These are phyloP conservation scores for Lagenaria siceraria DNA, from an alignment of 306 rosid species.

Conservation along the genomic window DNA sequence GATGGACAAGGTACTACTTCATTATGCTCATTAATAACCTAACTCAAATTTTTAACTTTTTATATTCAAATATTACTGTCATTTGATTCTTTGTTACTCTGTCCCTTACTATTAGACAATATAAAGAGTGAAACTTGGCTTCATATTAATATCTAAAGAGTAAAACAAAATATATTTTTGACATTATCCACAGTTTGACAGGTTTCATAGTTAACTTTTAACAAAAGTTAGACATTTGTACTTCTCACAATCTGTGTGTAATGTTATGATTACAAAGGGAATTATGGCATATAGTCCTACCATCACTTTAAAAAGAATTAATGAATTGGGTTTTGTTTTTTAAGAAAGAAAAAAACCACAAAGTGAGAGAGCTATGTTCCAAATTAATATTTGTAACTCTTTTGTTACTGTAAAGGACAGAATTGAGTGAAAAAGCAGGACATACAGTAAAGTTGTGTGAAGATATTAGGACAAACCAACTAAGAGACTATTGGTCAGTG, in stretches of 20 bases:
- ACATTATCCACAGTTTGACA: not conserved
- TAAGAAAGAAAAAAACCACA: not conserved
- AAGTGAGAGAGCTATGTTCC: not conserved
- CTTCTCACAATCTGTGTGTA: not conserved
- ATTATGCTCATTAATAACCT: not conserved
- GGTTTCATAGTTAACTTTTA: not conserved
- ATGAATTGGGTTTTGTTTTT: not conserved
- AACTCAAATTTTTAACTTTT: not conserved
- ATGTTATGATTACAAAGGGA: not conserved
- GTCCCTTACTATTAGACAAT: not conserved
- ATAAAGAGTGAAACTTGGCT: not conserved
- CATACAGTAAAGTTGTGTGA: not conserved
- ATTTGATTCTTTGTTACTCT: not conserved
- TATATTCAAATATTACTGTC: not conserved
- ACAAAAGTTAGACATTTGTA: not conserved
- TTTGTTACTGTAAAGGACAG: not conserved
- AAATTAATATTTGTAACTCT: not conserved
- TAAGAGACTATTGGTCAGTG: constrained; percentile 34
- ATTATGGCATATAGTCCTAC: not conserved
- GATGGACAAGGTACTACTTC: not conserved
- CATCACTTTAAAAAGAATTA: not conserved
- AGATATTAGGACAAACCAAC: constrained; percentile 24
- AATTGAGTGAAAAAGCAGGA: not conserved
- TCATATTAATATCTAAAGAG: not conserved
- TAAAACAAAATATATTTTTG: not conserved